Evolutionary conservation across 2,329 filamentous ascomycete genomes (phyloP).

Genomic region (Hymenoscyphus occultus): DNA sequence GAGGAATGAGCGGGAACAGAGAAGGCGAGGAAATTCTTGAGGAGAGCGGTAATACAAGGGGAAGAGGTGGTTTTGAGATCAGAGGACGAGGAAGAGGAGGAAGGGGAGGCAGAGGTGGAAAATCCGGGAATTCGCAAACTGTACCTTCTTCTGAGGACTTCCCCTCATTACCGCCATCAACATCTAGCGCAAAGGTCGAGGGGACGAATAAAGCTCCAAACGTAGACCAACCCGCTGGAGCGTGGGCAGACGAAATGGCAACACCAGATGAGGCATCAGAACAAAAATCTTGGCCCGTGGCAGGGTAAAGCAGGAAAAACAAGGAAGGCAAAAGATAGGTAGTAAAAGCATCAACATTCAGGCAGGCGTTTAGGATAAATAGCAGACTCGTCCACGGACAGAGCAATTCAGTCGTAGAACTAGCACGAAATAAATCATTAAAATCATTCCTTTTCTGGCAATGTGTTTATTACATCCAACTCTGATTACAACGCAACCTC

Average conservation of each 20-base stretch:
- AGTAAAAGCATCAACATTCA: neutral
- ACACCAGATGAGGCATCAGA: conserved; percentile 11
- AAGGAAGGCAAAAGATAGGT: conserved; percentile 11
- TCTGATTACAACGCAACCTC: neutral
- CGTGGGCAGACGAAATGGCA: conserved; percentile 21
- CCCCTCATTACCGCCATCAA: conserved; percentile 26
- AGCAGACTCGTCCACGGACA: conserved; percentile 27
- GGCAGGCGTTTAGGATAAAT: neutral
- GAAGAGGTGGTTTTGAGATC: conserved; percentile 21
- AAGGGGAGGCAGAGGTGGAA: conserved; percentile 24
- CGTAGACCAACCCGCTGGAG: conserved; percentile 8
- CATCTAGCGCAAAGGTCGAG: neutral
- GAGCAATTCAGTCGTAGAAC: conserved; percentile 10
- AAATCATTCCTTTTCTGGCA: neutral
- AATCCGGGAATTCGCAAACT: conserved; percentile 18
- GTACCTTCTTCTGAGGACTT: conserved; percentile 30
- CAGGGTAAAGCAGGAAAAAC: neutral
- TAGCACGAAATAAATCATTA: neutral
- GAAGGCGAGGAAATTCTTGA: conserved; percentile 17
- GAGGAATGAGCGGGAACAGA: conserved; percentile 25
- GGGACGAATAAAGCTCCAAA: conserved; percentile 16
- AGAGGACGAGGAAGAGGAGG: conserved; percentile 27
- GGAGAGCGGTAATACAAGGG: conserved; percentile 18
- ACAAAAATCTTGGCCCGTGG: neutral
- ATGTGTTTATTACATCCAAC: neutral